Conservation (phyloP, 139 green algal species). For the Yamagishiella unicocca region DNA sequence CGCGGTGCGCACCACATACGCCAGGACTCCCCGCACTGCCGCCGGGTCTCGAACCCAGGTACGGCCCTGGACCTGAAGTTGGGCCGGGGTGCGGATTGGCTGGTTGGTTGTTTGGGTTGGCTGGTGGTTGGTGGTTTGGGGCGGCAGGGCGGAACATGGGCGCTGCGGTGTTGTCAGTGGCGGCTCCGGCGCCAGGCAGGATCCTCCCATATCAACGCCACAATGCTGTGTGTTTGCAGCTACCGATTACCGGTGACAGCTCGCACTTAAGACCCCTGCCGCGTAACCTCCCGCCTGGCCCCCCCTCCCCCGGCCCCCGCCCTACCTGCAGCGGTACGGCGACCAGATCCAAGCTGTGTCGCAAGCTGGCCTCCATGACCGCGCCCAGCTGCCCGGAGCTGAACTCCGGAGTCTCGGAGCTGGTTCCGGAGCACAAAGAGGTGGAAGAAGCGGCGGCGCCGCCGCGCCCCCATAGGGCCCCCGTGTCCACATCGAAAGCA, state of each 20-base stretch:
- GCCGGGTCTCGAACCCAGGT: neutral
- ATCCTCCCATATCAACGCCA: no score
- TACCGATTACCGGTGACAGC: no score
- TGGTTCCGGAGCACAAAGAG: neutral
- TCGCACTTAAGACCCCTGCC: no score
- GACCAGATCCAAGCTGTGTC: neutral
- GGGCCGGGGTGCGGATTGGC: no score
- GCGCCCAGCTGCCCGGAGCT: neutral
- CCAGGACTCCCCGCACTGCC: neutral
- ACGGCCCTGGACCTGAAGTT: neutral
- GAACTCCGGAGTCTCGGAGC: neutral
- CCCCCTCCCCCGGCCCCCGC: neutral
- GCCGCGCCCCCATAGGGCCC: neutral
- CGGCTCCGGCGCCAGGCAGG: no score
- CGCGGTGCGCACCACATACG: slow-evolving; percentile 3
- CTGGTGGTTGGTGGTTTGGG: no score
- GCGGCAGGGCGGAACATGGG: no score
- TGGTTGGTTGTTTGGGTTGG: no score
- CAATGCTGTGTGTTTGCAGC: no score
- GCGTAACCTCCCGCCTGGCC: no score
- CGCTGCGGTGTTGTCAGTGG: no score
- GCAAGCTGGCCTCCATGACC: slow-evolving; percentile 23
- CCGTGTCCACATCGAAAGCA: slow-evolving; percentile 20
- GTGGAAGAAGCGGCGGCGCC: neutral
- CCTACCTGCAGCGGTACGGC: slow-evolving; percentile 37